Conservation (phyloP, 768 basidiomycete genomes). For the Mycena latifolia region DNA sequence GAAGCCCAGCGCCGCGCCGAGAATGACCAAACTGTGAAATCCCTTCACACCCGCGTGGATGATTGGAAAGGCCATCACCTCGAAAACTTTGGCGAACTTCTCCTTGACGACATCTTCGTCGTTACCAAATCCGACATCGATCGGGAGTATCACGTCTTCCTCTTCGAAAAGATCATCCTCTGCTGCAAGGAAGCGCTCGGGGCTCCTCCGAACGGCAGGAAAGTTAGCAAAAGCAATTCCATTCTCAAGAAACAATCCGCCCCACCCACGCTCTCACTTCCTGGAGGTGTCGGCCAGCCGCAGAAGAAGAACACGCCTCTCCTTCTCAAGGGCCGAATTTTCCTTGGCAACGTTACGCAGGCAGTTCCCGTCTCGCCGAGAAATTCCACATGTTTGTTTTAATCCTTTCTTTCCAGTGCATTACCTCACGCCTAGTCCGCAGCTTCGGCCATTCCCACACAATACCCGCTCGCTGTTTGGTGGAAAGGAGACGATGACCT, state of each 20-base stretch:
- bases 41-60: constrained; percentile 87
- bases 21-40: constrained; percentile 91
- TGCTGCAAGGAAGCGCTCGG: constrained; percentile 94
- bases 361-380: constrained; percentile 74
- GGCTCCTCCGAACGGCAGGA: constrained; percentile 70
- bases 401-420: constrained; percentile 7
- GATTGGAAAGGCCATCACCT: constrained; percentile 99
- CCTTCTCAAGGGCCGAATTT: constrained; percentile 95
- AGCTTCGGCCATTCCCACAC: constrained; percentile 65
- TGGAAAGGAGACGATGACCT: constrained; percentile 96
- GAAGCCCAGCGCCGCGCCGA: constrained; percentile 94
- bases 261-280: constrained; percentile 58
- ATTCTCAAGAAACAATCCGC: constrained; percentile 86
- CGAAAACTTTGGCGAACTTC: constrained; percentile 92
- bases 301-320: constrained; percentile 86
- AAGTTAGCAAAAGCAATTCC: constrained; percentile 86
- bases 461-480: constrained; percentile 89
- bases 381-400: constrained; percentile 68
- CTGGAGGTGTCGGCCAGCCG: constrained; percentile 65
- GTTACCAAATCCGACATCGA: constrained; percentile 98
- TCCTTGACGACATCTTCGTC: constrained; percentile 94
- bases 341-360: constrained; percentile 94
- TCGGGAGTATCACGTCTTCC: constrained; percentile 97
- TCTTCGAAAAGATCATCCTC: constrained; percentile 98
- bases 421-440: constrained; percentile 15